phyloP scores from a whole-genome alignment of 2,329 filamentous ascomycete genomes.

The Botrytis porri region DNA sequence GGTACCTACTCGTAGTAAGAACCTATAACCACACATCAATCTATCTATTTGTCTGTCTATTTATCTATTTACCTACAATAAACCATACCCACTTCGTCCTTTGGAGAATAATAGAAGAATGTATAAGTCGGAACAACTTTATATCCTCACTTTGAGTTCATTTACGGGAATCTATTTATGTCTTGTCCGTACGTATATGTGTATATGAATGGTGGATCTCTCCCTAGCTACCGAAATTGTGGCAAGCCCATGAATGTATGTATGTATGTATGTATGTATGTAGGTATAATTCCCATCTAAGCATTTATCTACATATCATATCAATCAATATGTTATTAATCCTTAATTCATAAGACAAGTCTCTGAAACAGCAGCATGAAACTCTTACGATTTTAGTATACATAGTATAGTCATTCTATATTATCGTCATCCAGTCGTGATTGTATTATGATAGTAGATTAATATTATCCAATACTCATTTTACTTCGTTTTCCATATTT shows the following conservation, averaged over 20 bases:
- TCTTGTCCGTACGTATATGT: neutral
- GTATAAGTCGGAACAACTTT: neutral
- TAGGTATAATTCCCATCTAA: neutral
- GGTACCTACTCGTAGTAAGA: neutral
- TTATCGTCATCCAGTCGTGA: neutral
- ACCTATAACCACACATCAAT: neutral
- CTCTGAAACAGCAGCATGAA: neutral
- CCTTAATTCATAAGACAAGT: neutral
- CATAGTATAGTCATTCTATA: neutral
- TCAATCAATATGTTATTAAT: neutral
- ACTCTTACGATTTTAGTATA: neutral
- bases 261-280: neutral
- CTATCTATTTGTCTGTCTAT: neutral
- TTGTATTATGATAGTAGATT: neutral
- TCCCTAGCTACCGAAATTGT: neutral
- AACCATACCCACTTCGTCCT: neutral
- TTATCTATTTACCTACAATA: neutral
- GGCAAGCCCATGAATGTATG: neutral
- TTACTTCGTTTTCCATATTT: neutral
- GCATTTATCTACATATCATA: neutral
- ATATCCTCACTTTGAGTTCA: neutral
- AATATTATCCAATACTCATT: neutral
- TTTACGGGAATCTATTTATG: neutral
- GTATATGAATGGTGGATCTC: neutral
- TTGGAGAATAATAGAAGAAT: neutral